Evolutionary conservation across 306 rosid species (phyloP).

Genomic region (Vigna unguiculata): DNA sequence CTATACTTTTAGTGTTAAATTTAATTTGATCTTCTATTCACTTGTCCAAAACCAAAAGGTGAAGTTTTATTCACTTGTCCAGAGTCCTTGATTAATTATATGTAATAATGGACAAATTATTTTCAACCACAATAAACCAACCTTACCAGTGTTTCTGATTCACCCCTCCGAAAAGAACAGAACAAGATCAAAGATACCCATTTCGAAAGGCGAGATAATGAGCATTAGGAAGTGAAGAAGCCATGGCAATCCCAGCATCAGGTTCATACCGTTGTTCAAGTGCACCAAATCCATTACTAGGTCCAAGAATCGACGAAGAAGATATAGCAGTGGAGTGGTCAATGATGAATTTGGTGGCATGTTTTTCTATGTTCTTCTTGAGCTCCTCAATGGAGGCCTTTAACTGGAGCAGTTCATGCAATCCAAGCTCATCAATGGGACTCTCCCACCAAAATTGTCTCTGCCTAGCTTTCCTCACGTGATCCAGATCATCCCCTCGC

Average conservation of each 20-base stretch:
- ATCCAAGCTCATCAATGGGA: constrained; percentile 55
- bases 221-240: constrained; percentile 42
- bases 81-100: too few species aligned
- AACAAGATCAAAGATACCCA: constrained; percentile 48
- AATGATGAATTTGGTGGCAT: constrained; percentile 48
- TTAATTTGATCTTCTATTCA: too few species aligned
- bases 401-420: constrained; percentile 51
- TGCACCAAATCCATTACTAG: constrained; percentile 35
- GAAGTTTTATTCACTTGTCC: too few species aligned
- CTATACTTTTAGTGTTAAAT: too few species aligned
- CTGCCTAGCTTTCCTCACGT: constrained; percentile 48
- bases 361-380: constrained; percentile 54
- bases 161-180: not conserved
- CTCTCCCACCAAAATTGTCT: constrained; percentile 69
- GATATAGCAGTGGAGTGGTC: constrained; percentile 19
- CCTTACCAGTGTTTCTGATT: too few species aligned
- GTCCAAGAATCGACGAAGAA: constrained; percentile 4
- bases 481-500: constrained; percentile 57
- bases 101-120: too few species aligned
- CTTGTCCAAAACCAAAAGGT: too few species aligned
- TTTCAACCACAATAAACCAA: too few species aligned
- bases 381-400: constrained; percentile 59
- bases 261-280: constrained; percentile 1
- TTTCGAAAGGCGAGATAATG: constrained; percentile 51
- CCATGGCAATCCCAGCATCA: constrained; percentile 18